These are phyloP conservation scores for Metarhizium anisopliae DNA, from an alignment of 2,329 filamentous ascomycete genomes.

Conservation along the genomic window DNA sequence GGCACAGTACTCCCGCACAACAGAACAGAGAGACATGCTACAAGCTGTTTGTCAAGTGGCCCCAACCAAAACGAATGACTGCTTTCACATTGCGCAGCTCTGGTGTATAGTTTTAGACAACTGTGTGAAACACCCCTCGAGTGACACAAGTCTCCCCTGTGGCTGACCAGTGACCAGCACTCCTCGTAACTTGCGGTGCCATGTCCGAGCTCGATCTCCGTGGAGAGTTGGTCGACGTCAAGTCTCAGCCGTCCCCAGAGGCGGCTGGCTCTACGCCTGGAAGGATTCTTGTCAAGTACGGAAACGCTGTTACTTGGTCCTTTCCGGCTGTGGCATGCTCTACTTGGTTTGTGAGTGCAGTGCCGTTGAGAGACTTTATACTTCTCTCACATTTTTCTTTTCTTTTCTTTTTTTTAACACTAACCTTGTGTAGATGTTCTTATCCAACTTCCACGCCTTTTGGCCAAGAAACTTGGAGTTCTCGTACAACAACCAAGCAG, in stretches of 20 bases:
- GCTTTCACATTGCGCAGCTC: conserved; percentile 38
- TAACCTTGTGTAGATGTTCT: conserved; percentile 22
- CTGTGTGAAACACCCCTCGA: conserved; percentile 20
- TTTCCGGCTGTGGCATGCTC: conserved; percentile 29
- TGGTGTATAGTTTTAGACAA: conserved; percentile 38
- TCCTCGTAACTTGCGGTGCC: conserved; percentile 33
- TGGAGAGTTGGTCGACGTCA: conserved; percentile 21
- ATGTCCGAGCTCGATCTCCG: conserved; percentile 25
- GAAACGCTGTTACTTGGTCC: conserved; percentile 27
- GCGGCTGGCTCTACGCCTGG: conserved; percentile 8
- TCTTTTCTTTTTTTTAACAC: not conserved
- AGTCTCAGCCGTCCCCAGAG: conserved; percentile 18
- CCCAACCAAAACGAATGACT: conserved; percentile 24
- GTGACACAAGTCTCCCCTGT: not conserved
- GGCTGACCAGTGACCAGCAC: conserved; percentile 12
- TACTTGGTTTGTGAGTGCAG: conserved; percentile 36
- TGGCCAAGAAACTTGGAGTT: conserved; percentile 32
- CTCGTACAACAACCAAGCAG: conserved; percentile 19
- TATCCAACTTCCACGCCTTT: conserved; percentile 32
- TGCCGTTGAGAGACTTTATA: not conserved
- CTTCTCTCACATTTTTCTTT: too few relatives aligned
- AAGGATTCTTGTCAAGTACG: conserved; percentile 26
- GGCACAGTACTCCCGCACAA: conserved; percentile 29
- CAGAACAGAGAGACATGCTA: conserved; percentile 32
- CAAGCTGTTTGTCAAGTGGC: conserved; percentile 35